Base-by-base conservation (phyloP, 2,329 filamentous ascomycete species). In the Metarhizium guizhouense region DNA sequence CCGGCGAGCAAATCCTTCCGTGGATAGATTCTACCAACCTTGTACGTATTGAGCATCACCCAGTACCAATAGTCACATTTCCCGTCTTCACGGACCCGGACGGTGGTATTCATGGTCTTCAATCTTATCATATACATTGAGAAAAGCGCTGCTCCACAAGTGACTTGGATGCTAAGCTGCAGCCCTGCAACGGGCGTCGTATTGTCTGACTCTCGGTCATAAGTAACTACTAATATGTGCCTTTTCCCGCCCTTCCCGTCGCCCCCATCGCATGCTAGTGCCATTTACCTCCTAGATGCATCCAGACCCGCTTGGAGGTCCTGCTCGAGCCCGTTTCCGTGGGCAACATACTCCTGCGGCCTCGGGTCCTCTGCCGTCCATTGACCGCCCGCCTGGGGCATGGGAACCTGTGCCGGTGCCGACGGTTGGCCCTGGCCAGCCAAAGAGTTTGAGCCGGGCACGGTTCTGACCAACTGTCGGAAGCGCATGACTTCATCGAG, bases 401-500 rank as follows among this genome's bases (percentile, higher is more conserved):
- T 78, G 29, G 79, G 80, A 48, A 83, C 76, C 60, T 77, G 75
- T 7, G 70, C 69, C 3, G 74, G 66, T 13, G 59, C 69, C 38
- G 63, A 61, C 50, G 67, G 71, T 58, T 74, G 73, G 34, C 65
- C 73, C 38, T 66, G 70, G 18, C 64, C 71, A 43, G 63, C 67
- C 25, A 61, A 64, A 25, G 64, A 66, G 52, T 62, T 64, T 11
- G 65, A 58, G 18, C 74, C 75, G 8, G 79, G 76, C 0, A 73
- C 76, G 29, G 76, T 82, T 52, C 80, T 76, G 13, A 83, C 81
- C 36, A 71, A 64, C 67, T 83, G 79, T 60, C 94, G 84, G 84
- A 99, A 99, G 61, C 85, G 81, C 67, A 84, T 80, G 51, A 99
- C 94, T 73, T 99, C 94, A n/a, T 93, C 87, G 57, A 96, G 78